A percentile compares a stretch with the other conserved stretches of the same genome.
These are phyloP conservation scores for Tuctoria greenei DNA, from an alignment of 176 grass and related monocot species.

Conservation along the genomic window DNA sequence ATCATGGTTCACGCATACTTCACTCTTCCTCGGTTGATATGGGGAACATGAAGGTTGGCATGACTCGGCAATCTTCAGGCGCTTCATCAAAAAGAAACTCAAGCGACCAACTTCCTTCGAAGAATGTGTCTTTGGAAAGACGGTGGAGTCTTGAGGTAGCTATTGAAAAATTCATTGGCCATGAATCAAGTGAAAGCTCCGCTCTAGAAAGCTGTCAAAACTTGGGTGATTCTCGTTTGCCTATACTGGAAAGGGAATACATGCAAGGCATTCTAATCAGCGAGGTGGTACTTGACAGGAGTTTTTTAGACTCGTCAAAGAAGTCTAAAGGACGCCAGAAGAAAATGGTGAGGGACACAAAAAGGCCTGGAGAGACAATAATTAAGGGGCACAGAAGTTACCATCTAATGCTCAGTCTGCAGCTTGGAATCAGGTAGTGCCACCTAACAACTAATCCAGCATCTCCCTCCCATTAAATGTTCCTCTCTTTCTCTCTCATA, in stretches of 20 bases:
- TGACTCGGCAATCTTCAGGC: constrained; percentile 30
- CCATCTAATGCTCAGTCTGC: constrained; percentile 94
- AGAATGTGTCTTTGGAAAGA: constrained; percentile 85
- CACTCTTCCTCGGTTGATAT: constrained; percentile 77
- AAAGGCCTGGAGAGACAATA: constrained; percentile 85
- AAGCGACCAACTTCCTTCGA: constrained; percentile 34
- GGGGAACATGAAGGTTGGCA: constrained; percentile 71
- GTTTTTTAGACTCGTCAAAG: constrained; percentile 71
- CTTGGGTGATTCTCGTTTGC: constrained; percentile 50
- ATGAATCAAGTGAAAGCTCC: constrained; percentile 49
- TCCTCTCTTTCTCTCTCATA: neutral
- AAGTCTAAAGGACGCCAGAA: constrained; percentile 77
- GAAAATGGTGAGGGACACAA: constrained; percentile 72
- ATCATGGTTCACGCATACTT: constrained; percentile 68
- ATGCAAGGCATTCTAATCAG: constrained; percentile 98
- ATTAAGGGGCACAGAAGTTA: constrained; percentile 97
- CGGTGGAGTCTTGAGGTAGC: constrained; percentile 91
- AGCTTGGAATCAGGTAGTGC: constrained; percentile 93
- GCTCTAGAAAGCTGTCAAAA: constrained; percentile 46
- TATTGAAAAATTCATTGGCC: constrained; percentile 77
- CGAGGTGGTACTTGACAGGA: constrained; percentile 69
- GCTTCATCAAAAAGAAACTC: constrained; percentile 44
- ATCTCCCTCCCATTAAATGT: neutral
- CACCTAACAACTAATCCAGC: neutral
- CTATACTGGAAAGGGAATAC: constrained; percentile 92